Evolutionary conservation across 306 rosid genomes (phyloP).

Genomic region (Vachellia collinsii): DNA sequence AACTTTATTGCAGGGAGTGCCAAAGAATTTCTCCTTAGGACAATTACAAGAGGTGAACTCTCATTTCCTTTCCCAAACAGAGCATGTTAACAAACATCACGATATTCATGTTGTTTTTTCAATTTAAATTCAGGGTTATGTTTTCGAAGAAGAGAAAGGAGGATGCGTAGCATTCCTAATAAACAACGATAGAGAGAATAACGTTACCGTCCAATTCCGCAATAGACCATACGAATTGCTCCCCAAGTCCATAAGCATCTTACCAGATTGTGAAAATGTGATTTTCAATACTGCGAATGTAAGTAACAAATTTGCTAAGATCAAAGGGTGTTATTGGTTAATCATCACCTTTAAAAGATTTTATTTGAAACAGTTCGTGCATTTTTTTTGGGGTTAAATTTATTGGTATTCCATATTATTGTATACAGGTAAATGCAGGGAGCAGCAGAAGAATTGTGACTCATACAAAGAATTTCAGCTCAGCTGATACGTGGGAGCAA

Average conservation of each 20-base stretch:
- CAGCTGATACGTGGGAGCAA: slow-evolving; percentile 55
- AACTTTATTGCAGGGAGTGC: slow-evolving; percentile 59
- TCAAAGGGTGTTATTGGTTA: background rate
- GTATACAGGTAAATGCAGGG: slow-evolving; percentile 42
- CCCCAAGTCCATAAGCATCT: slow-evolving; percentile 71
- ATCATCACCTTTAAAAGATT: background rate
- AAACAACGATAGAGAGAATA: slow-evolving; percentile 46
- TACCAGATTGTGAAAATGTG: slow-evolving; percentile 62
- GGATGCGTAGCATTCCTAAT: slow-evolving; percentile 69
- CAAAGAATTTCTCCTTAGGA: slow-evolving; percentile 59
- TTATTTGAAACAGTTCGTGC: background rate
- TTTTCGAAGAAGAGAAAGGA: slow-evolving; percentile 56
- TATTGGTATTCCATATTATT: background rate
- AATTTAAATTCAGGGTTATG: slow-evolving; percentile 50
- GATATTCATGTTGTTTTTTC: background rate
- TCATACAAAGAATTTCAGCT: slow-evolving; percentile 46
- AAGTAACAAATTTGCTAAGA: background rate
- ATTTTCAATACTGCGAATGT: slow-evolving; percentile 69
- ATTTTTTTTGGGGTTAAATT: background rate
- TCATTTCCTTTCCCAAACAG: slow-evolving; percentile 16
- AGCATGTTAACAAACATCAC: background rate
- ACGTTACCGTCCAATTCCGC: slow-evolving; percentile 52
- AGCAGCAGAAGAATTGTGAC: slow-evolving; percentile 49
- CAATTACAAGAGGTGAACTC: slow-evolving; percentile 49
- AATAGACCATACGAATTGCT: slow-evolving; percentile 50